Percentiles rank a stretch among this genome's conserved stretches.
Conservation (phyloP, 2,329 filamentous ascomycete genomes). For the Aspergillus piperis region DNA sequence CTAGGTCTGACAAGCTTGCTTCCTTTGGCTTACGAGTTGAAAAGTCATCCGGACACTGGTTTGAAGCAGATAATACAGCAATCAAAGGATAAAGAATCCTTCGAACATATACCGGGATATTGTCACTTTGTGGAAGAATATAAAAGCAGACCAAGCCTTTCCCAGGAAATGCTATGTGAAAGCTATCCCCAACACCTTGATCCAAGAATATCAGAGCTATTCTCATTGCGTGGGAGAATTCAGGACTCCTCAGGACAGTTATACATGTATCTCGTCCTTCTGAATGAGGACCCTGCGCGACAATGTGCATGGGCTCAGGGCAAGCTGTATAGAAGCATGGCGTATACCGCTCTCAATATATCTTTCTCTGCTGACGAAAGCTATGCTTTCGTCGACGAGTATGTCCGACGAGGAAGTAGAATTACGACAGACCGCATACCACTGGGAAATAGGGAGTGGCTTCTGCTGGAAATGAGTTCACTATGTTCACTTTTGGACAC, state of each 20-base stretch:
- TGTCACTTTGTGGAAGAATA: conserved; percentile 41
- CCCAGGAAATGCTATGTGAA: neutral
- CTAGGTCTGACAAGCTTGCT: conserved; percentile 38
- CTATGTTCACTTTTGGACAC: conserved; percentile 28
- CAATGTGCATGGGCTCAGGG: conserved; percentile 61
- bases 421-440: conserved; percentile 33
- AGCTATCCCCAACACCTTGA: conserved; percentile 41
- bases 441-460: conserved; percentile 24
- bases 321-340: conserved; percentile 52
- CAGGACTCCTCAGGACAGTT: conserved; percentile 24
- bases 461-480: conserved; percentile 18
- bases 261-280: conserved; percentile 65
- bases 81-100: conserved; percentile 26
- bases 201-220: conserved; percentile 54
- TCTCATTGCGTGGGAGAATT: conserved; percentile 45
- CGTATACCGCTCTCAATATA: conserved; percentile 56
- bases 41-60: conserved; percentile 29
- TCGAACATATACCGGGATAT: conserved; percentile 27
- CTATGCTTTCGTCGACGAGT: conserved; percentile 32
- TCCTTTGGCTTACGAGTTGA: conserved; percentile 45
- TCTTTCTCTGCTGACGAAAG: conserved; percentile 29
- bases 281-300: conserved; percentile 59
- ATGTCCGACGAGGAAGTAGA: conserved; percentile 39
- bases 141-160: conserved; percentile 17
- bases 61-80: conserved; percentile 36